Conservation (phyloP, 345 rosid genomes). For the Corchorus olitorius region DNA sequence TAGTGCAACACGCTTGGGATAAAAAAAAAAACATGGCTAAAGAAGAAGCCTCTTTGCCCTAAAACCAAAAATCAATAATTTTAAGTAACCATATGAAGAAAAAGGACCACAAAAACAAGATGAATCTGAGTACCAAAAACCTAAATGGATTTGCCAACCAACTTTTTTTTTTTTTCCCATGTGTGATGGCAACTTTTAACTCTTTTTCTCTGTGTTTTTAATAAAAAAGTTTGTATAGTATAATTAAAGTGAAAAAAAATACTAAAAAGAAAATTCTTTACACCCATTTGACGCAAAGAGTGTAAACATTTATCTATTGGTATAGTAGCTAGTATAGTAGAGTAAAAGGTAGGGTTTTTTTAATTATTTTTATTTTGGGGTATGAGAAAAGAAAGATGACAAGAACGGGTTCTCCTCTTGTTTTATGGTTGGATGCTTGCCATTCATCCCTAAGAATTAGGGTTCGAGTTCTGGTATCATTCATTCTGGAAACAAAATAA, state of each 20-base stretch:
- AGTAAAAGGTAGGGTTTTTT: not conserved
- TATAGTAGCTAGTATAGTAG: not conserved
- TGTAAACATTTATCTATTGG: not conserved
- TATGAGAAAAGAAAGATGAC: not conserved
- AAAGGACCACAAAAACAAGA: not conserved
- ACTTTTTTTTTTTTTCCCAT: not conserved
- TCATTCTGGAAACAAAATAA: too few relatives aligned
- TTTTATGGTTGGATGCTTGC: too few relatives aligned
- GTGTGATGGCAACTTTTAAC: not conserved
- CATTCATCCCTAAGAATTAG: too few relatives aligned
- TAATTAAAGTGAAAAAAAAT: not conserved
- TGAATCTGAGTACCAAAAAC: not conserved
- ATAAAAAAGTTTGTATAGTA: not conserved
- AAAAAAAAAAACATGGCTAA: not conserved
- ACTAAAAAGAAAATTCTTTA: not conserved
- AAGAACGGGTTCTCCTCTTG: too few relatives aligned
- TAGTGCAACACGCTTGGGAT: slow-evolving; percentile 20
- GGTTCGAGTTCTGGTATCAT: too few relatives aligned
- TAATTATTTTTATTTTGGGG: not conserved
- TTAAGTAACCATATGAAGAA: not conserved
- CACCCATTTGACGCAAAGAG: not conserved
- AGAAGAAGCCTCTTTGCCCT: not conserved
- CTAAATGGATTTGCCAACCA: slow-evolving; percentile 21
- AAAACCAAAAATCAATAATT: too few relatives aligned
- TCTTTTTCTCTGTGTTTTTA: not conserved